Conservation (phyloP, 1,284 basidiomycete genomes). For the Acaromyces ingoldii region DNA sequence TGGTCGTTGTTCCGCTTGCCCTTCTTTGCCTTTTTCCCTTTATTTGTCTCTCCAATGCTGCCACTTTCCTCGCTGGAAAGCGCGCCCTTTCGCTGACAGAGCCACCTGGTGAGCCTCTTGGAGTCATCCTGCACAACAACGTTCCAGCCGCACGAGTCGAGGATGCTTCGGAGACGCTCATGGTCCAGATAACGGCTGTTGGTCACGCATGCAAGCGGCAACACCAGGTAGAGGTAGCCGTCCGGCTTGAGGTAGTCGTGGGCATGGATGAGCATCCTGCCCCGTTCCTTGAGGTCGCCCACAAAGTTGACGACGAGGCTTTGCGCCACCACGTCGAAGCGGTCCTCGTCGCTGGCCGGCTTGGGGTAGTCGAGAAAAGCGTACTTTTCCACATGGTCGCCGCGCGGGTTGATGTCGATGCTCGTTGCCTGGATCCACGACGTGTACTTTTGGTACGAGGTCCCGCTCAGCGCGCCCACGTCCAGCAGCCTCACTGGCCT, state of each 20-base stretch:
- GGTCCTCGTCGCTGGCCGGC: conserved; percentile 20
- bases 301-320: conserved; percentile 54
- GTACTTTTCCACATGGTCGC: conserved; percentile 44
- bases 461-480: conserved; percentile 53
- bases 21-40: no score
- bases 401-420: conserved; percentile 53
- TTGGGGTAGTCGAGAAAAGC: conserved; percentile 52
- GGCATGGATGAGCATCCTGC: conserved; percentile 41
- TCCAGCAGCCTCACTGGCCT: conserved; percentile 48
- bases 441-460: conserved; percentile 49
- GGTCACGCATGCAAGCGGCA: conserved; percentile 52
- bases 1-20: no score
- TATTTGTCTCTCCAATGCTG: background rate
- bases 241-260: conserved; percentile 34
- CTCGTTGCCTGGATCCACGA: conserved; percentile 49
- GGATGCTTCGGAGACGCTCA: conserved; percentile 42
- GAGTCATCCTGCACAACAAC: conserved; percentile 46
- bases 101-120: conserved; percentile 52
- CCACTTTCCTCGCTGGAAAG: no score
- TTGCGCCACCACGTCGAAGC: conserved; percentile 52
- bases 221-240: conserved; percentile 52
- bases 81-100: conserved; percentile 26
- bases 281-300: conserved; percentile 49
- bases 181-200: conserved; percentile 52
- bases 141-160: conserved; percentile 50